A percentile compares a stretch with the other conserved stretches of the same genome.
Conservation (phyloP, 2,329 filamentous ascomycete species). For the Stemphylium lycopersici region DNA sequence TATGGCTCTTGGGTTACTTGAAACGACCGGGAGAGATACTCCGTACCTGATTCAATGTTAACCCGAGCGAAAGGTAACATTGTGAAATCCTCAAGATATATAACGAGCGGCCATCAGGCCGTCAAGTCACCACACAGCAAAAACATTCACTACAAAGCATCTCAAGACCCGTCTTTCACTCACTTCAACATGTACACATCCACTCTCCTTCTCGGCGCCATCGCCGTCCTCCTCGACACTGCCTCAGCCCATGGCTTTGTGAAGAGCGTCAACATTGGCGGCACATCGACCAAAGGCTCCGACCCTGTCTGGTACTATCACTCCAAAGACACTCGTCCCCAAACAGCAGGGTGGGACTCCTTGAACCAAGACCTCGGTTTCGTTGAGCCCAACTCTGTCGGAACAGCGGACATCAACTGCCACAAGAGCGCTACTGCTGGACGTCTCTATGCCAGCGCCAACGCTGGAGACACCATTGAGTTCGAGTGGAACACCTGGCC, state of each 20-base stretch:
- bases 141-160: neutral
- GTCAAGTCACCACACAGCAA: neutral
- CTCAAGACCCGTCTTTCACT: neutral
- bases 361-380: constrained; percentile 49
- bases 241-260: constrained; percentile 43
- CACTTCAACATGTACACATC: constrained; percentile 25
- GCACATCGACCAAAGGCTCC: constrained; percentile 34
- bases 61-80: neutral
- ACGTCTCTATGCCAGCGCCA: constrained; percentile 40
- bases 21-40: neutral
- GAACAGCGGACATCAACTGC: constrained; percentile 44
- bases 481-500: constrained; percentile 49
- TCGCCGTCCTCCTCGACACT: constrained; percentile 28
- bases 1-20: constrained; percentile 2
- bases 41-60: neutral
- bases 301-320: constrained; percentile 45
- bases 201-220: constrained; percentile 24
- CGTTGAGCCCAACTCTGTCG: constrained; percentile 38
- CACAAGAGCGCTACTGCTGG: constrained; percentile 48
- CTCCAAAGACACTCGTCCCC: constrained; percentile 27
- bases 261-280: constrained; percentile 29
- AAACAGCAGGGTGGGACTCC: constrained; percentile 45
- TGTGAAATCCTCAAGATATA: neutral
- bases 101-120: constrained; percentile 1
- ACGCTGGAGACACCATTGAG: constrained; percentile 41